Base-by-base conservation (phyloP, 208 protist genomes). In the Trichomonas vaginalis region DNA sequence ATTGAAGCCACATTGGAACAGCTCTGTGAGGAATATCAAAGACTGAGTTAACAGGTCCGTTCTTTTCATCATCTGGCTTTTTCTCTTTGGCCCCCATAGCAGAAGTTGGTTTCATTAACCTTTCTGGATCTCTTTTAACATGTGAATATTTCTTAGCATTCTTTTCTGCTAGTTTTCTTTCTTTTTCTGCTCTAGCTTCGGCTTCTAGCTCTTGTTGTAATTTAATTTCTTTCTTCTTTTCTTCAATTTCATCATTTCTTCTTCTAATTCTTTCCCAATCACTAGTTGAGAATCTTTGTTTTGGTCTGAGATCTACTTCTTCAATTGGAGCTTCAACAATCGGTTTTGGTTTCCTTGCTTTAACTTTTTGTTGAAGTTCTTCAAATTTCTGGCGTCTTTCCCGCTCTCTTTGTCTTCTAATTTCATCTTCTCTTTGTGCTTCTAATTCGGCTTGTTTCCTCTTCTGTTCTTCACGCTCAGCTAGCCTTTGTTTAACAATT, bases 251-350 rank as follows among this genome's bases (percentile, higher is more conserved):
- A 47, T 45, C 40, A 88, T 88, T 40, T 88, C 82, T 88, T 48
- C 37, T 88, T 88, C 82, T 88, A 45, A 88, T 88, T 48, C 17
- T 88, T 17, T 88, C 82, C 82, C 82, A 88, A 42, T 88, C 82
- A 88, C n/a, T n/a, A n/a, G 35, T 35, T 48, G 17, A 48, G 17
- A 88, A 47, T 48, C 37, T 88, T 23, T 88, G 82, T 48, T 48
- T 88, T 23, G 79, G 79, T 48, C 40, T 45, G 3, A n/a, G 12
- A 42, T 88, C 40, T 45, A 45, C 6, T 48, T 45, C 17, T n/a
- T 47, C 40, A n/a, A 47, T 40, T n/a, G 23, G n/a, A 10, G 35
- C 48, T 42, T 88, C 82, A 48, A 88, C 40, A 88, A 88, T 47
- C 17, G 79, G 79, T 12, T 35, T 42, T 40, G 27, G 27, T 35